phyloP scores from a whole-genome alignment of 768 basidiomycete species.

The Russula sp. region DNA sequence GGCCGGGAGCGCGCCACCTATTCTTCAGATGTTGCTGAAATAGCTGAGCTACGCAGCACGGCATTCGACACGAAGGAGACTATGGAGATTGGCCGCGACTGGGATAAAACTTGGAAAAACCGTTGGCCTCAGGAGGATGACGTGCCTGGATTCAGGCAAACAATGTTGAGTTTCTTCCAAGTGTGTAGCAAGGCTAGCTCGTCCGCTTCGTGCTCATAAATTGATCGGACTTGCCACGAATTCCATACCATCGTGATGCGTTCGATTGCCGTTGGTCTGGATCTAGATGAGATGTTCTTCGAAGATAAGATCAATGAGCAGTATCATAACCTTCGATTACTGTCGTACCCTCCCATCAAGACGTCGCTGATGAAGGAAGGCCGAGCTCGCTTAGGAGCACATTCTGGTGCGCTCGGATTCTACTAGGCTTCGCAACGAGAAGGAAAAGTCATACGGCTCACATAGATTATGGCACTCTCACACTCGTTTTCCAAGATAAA shows the following conservation, averaged over 20 bases:
- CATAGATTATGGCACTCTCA: slow-evolving; percentile 74
- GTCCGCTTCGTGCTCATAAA: neutral
- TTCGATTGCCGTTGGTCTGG: slow-evolving; percentile 74
- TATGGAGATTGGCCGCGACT: slow-evolving; percentile 87
- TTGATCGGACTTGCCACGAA: slow-evolving; percentile 58
- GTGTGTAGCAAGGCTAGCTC: slow-evolving; percentile 29
- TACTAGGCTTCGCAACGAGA: neutral
- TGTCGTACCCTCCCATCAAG: slow-evolving; percentile 78
- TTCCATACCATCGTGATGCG: slow-evolving; percentile 75
- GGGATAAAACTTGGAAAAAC: slow-evolving; percentile 73
- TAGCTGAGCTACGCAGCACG: slow-evolving; percentile 62
- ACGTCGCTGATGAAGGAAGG: slow-evolving; percentile 54
- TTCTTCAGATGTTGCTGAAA: slow-evolving; percentile 62
- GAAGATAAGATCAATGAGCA: slow-evolving; percentile 70
- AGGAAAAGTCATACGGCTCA: neutral
- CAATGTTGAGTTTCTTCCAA: slow-evolving; percentile 74
- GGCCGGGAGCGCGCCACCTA: slow-evolving; percentile 82
- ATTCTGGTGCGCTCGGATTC: slow-evolving; percentile 50
- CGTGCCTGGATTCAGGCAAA: slow-evolving; percentile 60
- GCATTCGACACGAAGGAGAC: slow-evolving; percentile 80
- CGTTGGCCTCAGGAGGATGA: slow-evolving; percentile 66
- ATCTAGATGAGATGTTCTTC: slow-evolving; percentile 68
- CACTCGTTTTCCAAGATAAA: slow-evolving; percentile 76
- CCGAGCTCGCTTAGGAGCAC: slow-evolving; percentile 76
- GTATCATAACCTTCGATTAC: slow-evolving; percentile 72